Evolutionary conservation across 495 filamentous ascomycete species (phyloP), one percentile per base, ranked within the genome.

Genomic region (Endocarpon pusillum): DNA sequence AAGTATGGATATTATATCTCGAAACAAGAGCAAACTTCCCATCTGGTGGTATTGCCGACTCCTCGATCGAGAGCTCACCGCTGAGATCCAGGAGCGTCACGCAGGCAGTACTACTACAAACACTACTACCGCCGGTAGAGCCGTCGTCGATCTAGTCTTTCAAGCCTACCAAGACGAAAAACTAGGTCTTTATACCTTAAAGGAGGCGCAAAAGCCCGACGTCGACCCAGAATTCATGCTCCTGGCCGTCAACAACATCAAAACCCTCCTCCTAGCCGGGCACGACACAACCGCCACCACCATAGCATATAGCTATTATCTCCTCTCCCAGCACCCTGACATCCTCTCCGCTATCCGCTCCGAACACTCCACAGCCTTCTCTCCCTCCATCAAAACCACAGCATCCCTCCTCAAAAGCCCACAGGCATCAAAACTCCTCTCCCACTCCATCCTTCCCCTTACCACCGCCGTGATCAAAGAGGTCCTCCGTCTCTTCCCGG

Each of bases 241-340:
- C 19, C 29, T 26, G 6, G 42, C 39, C 20, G 27, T 40, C 0
- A 23, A 34, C 30, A 49, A 45, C 19, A 46, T 47, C 34, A 49
- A 51, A 37, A 44, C 42, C 29, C 52, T 55, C 49, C 44, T 54
- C 53, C 64, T 59, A 56, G 49, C 50, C 46, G 45, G 45, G 42
- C 52, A 51, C 47, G 54, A 53, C 43, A 55, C 52, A 22, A 53
- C 48, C 29, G 45, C 34, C 42, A 44, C 46, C 35, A 42, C 28
- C 25, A 40, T 43, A 34, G 41, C 18, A 17, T 48, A 36, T 20
- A 28, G 33, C 7, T 29, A 22, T 10, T 39, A 49, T 24, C 19
- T 38, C 2, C 37, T 49, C 7, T 33, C 44, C 19, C 27, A 38
- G 23, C 8, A 47, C 32, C 44, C 36, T 12, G n/a, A 28, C 9